Evolutionary conservation across 176 grass and related monocot genomes (phyloP), one percentile per base, ranked within the genome.

Genomic region (Oryza punctata): DNA sequence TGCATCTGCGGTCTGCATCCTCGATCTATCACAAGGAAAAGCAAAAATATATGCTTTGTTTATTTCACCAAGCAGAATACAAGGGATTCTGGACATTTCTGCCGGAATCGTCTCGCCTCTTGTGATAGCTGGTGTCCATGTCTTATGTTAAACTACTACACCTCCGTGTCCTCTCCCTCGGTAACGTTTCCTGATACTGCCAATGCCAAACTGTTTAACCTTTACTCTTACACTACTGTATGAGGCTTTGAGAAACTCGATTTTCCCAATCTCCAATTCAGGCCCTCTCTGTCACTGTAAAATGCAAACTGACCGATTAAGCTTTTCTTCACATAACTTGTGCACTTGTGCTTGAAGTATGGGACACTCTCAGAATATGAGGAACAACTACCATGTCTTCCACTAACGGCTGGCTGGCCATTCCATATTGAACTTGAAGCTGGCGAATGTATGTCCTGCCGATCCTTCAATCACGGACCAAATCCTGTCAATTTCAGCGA

Each of bases 81-180:
- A 68, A 82, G 67, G 79, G 79, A 65, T 82, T 46, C 86, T 82
- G 61, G 74, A 65, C 73, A 82, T 68, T 90, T 83, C 60, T 82
- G 84, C 45, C 27, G 29, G 67, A 73, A 78, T 66, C 35, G 67
- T 75, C 77, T 52, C 2, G 63, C 64, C 18, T 54, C 50, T 21
- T 54, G 50, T 21, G 23, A 71, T 63, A 75, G 76, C 75, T 66
- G 60, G 49, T 63, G 25, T 61, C 79, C 78, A 40, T 70, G 78
- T 67, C 66, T 14, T 38, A 14, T 23, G n/a, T 33, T 37, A 60
- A 3, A 1, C n/a, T 52, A 29, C 21, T 23, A 27, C 15, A 10
- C 21, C 18, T 60, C 21, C 54, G n/a, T 60, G 21, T 23, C 8
- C 10, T 60, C 54, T 60, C 54, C 23, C 54, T 60, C 6, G 21